Evolutionary conservation across 257 asterid genomes (phyloP).

Genomic region (Lycium ferocissimum): DNA sequence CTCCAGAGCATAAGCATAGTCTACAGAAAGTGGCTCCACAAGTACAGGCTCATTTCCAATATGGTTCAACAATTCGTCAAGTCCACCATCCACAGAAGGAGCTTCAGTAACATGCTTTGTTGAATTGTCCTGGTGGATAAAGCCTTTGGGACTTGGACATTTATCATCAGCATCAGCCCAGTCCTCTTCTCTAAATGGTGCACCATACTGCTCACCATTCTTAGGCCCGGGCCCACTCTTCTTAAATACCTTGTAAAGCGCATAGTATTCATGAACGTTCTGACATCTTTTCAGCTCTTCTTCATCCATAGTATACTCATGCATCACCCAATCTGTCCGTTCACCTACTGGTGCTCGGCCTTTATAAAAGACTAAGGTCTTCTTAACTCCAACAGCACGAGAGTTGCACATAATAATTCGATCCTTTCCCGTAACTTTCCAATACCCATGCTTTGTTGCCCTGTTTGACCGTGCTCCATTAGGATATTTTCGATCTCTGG

Average conservation of each 20-base stretch:
- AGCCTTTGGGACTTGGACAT: constrained; percentile 35
- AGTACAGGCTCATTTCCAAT: constrained; percentile 47
- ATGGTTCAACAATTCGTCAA: constrained; percentile 62
- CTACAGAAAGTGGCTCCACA: constrained; percentile 42
- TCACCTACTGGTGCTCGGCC: constrained; percentile 38
- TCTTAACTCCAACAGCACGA: constrained; percentile 38
- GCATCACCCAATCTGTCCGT: constrained; percentile 42
- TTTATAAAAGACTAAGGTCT: constrained; percentile 35
- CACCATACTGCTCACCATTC: constrained; percentile 96
- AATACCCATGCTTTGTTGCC: constrained; percentile 31
- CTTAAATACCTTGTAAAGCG: constrained; percentile 84
- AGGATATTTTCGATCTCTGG: constrained; percentile 36
- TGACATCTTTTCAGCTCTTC: constrained; percentile 73
- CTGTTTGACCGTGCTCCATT: constrained; percentile 32
- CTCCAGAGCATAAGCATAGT: constrained; percentile 38
- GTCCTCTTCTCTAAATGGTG: constrained; percentile 87
- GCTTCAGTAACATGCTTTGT: constrained; percentile 37
- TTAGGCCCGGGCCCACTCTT: constrained; percentile 98
- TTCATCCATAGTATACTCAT: constrained; percentile 66
- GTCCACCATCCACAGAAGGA: constrained; percentile 38
- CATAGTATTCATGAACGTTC: constrained; percentile 65
- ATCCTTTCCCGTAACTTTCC: constrained; percentile 37
- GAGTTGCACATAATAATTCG: constrained; percentile 30
- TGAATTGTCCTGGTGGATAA: constrained; percentile 39
- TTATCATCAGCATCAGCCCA: constrained; percentile 66